Base-by-base conservation (phyloP, 352 stramenopile genomes). In the Globisporangium apiculatum region DNA sequence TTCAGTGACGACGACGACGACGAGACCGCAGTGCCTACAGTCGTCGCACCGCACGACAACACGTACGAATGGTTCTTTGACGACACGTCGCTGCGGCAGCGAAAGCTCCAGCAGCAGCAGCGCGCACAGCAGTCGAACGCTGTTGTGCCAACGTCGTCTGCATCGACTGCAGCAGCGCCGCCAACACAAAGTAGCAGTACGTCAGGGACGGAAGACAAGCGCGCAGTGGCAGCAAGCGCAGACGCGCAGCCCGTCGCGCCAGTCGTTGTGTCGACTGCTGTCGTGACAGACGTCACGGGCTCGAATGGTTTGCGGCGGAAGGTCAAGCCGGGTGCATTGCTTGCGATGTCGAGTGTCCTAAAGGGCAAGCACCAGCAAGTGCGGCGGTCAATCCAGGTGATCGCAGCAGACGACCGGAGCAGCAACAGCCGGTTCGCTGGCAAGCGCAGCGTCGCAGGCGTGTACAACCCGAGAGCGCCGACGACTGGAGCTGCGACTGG, bases 221-320 rank as follows among this genome's bases (percentile, higher is more conserved):
- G 7, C 48, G 47, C n/a, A 36, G 40, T 38, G 68, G 42, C 42
- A 47, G 11, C 42, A 52, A 15, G 24, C 0, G 38, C 24, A 31
- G 24, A 31, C 24, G 2, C 24, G 24, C 24, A 31, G 24, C 1
- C 24, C 24, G 24, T 31, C 24, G 24, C 24, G 24, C 2, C 24
- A 31, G 5, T 37, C 42, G 45, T 3, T 48, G 37, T 7, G 14
- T 14, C 49, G 17, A 31, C 51, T 36, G 31, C 41, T 38, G 50
- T 40, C 10, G 9, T 8, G n/a, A 57, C 49, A 7, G 41, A 48
- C 8, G 63, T 57, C 8, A 51, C 53, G 54, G 73, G 69, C 37
- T 83, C 73, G 12, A 86, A 86, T 9, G 76, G 73, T 42, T 55
- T 83, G 53, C 69, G 72, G 31, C 63, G 67, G 42, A 65, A 51